Conservation (phyloP, 164 flowering plant species). For the Pachysandra terminalis region DNA sequence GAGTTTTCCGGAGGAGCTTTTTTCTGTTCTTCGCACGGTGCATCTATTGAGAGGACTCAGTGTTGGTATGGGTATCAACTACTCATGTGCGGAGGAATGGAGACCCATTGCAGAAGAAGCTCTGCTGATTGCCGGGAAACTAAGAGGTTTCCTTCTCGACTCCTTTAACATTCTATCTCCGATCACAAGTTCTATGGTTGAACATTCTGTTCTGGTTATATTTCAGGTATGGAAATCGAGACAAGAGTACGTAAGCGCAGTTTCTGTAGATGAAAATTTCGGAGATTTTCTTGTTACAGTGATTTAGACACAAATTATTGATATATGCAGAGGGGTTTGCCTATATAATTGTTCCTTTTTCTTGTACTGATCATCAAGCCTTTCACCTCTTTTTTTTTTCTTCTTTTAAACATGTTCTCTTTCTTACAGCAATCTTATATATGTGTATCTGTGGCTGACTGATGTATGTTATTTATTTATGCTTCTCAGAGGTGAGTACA, state of each 20-base stretch:
- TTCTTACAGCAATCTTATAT: too few relatives aligned
- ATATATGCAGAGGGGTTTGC: too few relatives aligned
- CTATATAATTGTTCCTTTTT: too few relatives aligned
- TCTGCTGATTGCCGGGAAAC: slow-evolving; percentile 55
- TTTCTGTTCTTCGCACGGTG: slow-evolving; percentile 87
- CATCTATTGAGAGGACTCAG: slow-evolving; percentile 89
- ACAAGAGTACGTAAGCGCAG: slow-evolving; percentile 21
- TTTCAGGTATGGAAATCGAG: slow-evolving; percentile 40
- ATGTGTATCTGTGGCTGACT: too few relatives aligned
- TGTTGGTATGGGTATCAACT: slow-evolving; percentile 88
- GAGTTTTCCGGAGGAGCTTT: slow-evolving; percentile 94
- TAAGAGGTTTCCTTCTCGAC: slow-evolving; percentile 37
- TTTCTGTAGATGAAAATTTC: slow-evolving; percentile 23
- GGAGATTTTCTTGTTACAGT: too few relatives aligned
- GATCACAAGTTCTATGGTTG: not conserved
- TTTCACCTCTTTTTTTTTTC: too few relatives aligned
- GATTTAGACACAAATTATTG: too few relatives aligned
- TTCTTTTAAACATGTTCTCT: too few relatives aligned
- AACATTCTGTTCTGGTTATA: not conserved
- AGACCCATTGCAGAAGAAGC: slow-evolving; percentile 94
- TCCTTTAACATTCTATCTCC: not conserved
- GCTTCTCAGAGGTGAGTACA: too few relatives aligned
- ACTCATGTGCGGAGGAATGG: slow-evolving; percentile 93
- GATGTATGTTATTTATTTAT: too few relatives aligned
- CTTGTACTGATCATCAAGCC: too few relatives aligned